A percentile compares a stretch with the other conserved stretches of the same genome.
Conservation (phyloP, 208 protist genomes). For the Wallacemonas sp. region DNA sequence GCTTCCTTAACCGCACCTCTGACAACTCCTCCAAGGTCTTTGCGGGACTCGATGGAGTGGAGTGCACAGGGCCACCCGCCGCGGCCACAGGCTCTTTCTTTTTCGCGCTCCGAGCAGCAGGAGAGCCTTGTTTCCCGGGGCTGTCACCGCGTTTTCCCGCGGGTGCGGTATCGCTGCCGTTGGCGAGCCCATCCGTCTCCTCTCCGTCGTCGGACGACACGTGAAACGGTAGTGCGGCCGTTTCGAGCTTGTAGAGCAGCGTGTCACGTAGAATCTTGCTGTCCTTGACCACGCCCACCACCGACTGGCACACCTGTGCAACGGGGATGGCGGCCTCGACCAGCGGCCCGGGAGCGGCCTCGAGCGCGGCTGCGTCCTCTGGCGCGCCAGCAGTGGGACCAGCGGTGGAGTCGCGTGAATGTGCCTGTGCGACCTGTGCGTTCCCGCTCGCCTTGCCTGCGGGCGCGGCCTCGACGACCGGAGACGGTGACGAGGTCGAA, state of each 20-base stretch:
- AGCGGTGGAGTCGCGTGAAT: too few species aligned
- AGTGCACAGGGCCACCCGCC: neutral
- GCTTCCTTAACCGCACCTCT: neutral
- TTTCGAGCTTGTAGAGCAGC: constrained; percentile 79
- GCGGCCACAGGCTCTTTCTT: constrained; percentile 5
- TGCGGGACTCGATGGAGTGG: neutral
- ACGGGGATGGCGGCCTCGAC: constrained; percentile 4
- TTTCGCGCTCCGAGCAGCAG: neutral
- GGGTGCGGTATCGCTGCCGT: neutral
- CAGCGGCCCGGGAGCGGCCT: neutral
- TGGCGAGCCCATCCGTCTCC: neutral
- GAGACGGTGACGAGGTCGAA: neutral
- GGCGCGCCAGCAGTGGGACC: neutral
- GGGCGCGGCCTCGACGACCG: neutral
- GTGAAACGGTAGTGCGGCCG: neutral
- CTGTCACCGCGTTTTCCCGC: neutral
- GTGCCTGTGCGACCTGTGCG: neutral
- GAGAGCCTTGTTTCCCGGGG: neutral
- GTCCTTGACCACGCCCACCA: constrained; percentile 40
- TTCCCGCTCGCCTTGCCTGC: too few species aligned
- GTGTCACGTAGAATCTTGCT: constrained; percentile 60
- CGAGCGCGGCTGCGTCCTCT: neutral
- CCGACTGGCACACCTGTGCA: constrained; percentile 31
- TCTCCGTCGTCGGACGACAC: neutral
- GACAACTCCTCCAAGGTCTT: constrained; percentile 9